Evolutionary conservation across 345 rosid genomes (phyloP).

Genomic region (Boechera divaricarpa): DNA sequence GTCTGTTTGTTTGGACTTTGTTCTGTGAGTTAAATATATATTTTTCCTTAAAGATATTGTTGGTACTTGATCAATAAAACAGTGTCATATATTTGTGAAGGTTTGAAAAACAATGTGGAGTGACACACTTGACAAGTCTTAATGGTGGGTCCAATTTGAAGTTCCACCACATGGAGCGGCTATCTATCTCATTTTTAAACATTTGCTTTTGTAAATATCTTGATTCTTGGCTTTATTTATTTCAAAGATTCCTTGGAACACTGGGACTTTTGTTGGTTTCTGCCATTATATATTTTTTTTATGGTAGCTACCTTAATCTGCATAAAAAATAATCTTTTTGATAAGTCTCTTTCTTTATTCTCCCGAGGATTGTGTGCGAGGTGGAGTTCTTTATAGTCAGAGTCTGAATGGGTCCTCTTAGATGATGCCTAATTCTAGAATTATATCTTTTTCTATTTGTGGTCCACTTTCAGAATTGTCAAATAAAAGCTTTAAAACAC

Average conservation of each 20-base stretch:
- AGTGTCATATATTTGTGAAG: not conserved
- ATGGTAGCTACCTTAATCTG: slow-evolving; percentile 23
- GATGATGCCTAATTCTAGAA: slow-evolving; percentile 2
- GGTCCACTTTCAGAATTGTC: slow-evolving; percentile 8
- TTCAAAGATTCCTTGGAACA: slow-evolving; percentile 21
- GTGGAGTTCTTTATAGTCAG: slow-evolving; percentile 19
- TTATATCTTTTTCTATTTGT: slow-evolving; percentile 5
- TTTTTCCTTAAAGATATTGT: not conserved
- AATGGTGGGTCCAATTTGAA: slow-evolving; percentile 2
- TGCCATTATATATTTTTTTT: not conserved
- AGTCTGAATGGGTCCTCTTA: slow-evolving; percentile 6
- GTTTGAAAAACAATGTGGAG: slow-evolving; percentile 1
- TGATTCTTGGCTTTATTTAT: slow-evolving; percentile 5
- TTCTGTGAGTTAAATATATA: not conserved
- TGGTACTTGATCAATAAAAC: slow-evolving; percentile 10
- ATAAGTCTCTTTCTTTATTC: slow-evolving; percentile 11
- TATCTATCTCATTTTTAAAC: not conserved
- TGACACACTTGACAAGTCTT: not conserved
- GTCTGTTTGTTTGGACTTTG: not conserved
- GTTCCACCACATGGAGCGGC: slow-evolving; percentile 25
- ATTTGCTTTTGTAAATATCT: not conserved
- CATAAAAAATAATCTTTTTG: slow-evolving; percentile 2
- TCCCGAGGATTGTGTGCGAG: slow-evolving; percentile 25
- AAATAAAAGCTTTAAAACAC: not conserved
- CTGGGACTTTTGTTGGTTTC: slow-evolving; percentile 12